Percentiles rank a stretch among this genome's conserved stretches.
Evolutionary conservation across 768 basidiomycete species (phyloP).

Genomic region (Cystofilobasidium macerans): DNA sequence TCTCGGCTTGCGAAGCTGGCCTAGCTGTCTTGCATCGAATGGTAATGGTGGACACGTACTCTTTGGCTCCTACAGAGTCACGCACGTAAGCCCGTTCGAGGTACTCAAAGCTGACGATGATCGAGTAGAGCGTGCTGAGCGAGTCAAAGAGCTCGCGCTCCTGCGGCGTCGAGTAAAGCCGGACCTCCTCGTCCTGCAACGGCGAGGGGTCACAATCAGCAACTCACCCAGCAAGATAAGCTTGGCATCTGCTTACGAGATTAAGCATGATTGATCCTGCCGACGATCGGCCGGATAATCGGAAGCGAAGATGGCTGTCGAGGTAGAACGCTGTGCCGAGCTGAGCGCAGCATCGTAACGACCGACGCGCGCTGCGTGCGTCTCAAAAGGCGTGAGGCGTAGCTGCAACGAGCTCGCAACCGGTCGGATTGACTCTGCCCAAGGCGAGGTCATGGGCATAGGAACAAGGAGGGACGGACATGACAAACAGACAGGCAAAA

Average conservation of each 20-base stretch:
- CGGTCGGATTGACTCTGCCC: too few species aligned
- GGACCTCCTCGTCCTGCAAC: constrained; percentile 67
- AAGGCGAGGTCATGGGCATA: too few species aligned
- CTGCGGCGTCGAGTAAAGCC: constrained; percentile 72
- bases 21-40: not conserved
- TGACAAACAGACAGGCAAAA: too few species aligned
- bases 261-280: not conserved
- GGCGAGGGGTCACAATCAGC: not conserved
- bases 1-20: not conserved
- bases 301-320: too few species aligned
- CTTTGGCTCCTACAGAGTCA: constrained; percentile 76
- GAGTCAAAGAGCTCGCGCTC: constrained; percentile 82
- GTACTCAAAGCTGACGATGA: constrained; percentile 83
- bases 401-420: too few species aligned
- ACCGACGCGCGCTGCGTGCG: too few species aligned
- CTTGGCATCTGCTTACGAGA: too few species aligned
- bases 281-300: too few species aligned
- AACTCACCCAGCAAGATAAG: not conserved
- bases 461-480: too few species aligned
- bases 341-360: too few species aligned
- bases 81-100: constrained; percentile 91
- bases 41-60: constrained; percentile 52
- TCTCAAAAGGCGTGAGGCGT: too few species aligned
- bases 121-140: constrained; percentile 78
- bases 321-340: too few species aligned